phyloP scores from a whole-genome alignment of 164 flowering plant species.

The Piper longum region DNA sequence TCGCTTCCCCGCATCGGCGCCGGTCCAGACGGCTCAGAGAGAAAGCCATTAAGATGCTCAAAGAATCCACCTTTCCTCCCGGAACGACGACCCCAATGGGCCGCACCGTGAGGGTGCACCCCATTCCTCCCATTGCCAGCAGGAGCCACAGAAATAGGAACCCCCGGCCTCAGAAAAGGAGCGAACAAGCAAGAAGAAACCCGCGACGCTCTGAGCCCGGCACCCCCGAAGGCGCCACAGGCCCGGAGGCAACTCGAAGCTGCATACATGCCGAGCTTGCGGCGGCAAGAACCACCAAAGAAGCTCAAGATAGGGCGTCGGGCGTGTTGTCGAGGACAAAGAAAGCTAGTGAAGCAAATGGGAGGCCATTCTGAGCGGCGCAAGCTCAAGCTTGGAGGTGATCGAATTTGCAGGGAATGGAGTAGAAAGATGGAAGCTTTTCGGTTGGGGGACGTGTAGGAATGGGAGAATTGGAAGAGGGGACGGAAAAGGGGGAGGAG shows the following conservation, averaged over 20 bases:
- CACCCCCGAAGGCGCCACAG: constrained; percentile 2
- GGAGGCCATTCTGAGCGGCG: neutral
- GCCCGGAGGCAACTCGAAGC: constrained; percentile 12
- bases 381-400: too few relatives aligned
- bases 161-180: neutral
- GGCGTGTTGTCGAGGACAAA: neutral
- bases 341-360: neutral
- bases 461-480: too few relatives aligned
- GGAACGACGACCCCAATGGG: neutral
- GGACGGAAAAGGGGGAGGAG: too few relatives aligned
- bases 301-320: neutral
- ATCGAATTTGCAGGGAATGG: too few relatives aligned
- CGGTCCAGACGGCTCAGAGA: constrained; percentile 11
- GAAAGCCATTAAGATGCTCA: constrained; percentile 13
- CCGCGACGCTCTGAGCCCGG: constrained; percentile 2
- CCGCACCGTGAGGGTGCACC: neutral
- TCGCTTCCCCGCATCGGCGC: constrained; percentile 1
- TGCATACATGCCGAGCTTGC: constrained; percentile 3
- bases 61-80: neutral
- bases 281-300: neutral
- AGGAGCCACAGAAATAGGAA: neutral
- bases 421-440: too few relatives aligned
- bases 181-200: constrained; percentile 1
- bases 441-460: too few relatives aligned
- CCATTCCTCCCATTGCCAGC: neutral